phyloP scores from a whole-genome alignment of 257 asterid genomes.

The Thymus quinquecostatus region DNA sequence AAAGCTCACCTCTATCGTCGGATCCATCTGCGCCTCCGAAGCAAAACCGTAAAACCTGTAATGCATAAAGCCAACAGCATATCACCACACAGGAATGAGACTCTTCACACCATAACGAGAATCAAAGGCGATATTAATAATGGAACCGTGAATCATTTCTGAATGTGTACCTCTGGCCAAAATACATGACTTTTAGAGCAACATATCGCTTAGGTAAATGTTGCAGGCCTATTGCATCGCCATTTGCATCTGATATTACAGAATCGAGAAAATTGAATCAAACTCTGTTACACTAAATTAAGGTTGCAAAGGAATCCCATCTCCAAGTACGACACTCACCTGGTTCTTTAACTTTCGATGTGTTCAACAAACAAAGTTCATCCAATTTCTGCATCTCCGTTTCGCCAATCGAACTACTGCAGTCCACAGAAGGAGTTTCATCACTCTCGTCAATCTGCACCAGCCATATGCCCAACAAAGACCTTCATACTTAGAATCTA shows the following conservation, averaged over 20 bases:
- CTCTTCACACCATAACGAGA: neutral
- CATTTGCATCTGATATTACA: slow-evolving; percentile 35
- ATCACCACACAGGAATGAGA: neutral
- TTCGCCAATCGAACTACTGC: slow-evolving; percentile 32
- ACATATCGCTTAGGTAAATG: slow-evolving; percentile 67
- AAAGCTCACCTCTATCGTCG: slow-evolving; percentile 79
- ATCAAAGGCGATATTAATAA: neutral
- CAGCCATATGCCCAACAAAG: slow-evolving; percentile 27
- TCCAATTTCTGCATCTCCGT: slow-evolving; percentile 40
- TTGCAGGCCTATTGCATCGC: slow-evolving; percentile 33
- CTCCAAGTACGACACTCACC: slow-evolving; percentile 50
- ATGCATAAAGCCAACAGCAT: slow-evolving; percentile 31
- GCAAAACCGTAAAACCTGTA: slow-evolving; percentile 92
- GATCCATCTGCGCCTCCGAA: slow-evolving; percentile 95
- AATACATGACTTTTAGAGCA: slow-evolving; percentile 87
- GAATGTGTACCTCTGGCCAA: slow-evolving; percentile 76
- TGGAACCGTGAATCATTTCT: slow-evolving; percentile 21
- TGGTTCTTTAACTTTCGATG: slow-evolving; percentile 43
- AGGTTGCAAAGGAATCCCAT: slow-evolving; percentile 10
- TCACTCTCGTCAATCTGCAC: slow-evolving; percentile 48
- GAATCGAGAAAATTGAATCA: slow-evolving; percentile 13
- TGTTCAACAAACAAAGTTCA: slow-evolving; percentile 26
- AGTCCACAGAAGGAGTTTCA: slow-evolving; percentile 31
- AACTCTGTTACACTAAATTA: slow-evolving; percentile 12
- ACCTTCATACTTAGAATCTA: slow-evolving; percentile 11